Conservation (phyloP, 1,139 yeast genomes). For the Yamadazyma buinensis region DNA sequence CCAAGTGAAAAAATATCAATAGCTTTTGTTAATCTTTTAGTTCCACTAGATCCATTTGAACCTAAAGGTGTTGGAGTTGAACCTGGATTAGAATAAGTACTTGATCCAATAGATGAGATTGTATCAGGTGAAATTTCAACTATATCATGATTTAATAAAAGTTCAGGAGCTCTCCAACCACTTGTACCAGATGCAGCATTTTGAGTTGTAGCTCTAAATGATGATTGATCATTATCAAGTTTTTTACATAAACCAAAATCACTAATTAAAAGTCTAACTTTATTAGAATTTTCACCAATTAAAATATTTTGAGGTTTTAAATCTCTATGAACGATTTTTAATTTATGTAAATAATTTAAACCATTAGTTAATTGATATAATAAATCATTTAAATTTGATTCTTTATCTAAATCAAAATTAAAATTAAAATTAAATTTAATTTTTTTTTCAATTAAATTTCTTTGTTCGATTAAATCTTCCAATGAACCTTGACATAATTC, state of each 20-base stretch:
- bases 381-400: conserved; percentile 37
- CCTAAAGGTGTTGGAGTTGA: background rate
- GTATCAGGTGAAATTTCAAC: conserved; percentile 36
- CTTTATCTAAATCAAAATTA: background rate
- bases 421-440: conserved; percentile 18
- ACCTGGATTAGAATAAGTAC: conserved; percentile 1
- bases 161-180: conserved; percentile 98
- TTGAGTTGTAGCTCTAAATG: conserved; percentile 87
- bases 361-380: conserved; percentile 82
- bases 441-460: conserved; percentile 33
- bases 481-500: conserved; percentile 88
- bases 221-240: conserved; percentile 86
- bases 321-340: conserved; percentile 94
- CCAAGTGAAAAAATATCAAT: conserved; percentile 94
- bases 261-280: conserved; percentile 70
- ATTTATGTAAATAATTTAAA: conserved; percentile 77
- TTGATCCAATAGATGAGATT: conserved; percentile 1
- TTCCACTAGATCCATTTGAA: conserved; percentile 13
- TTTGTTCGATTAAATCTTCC: conserved; percentile 71
- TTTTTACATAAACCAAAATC: conserved; percentile 96
- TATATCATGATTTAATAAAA: conserved; percentile 48
- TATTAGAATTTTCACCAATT: conserved; percentile 52
- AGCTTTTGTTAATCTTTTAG: conserved; percentile 76
- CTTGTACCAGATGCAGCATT: conserved; percentile 91
- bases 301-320: conserved; percentile 93